Conservation (phyloP, 768 basidiomycete genomes). For the Myochromella boudieri region DNA sequence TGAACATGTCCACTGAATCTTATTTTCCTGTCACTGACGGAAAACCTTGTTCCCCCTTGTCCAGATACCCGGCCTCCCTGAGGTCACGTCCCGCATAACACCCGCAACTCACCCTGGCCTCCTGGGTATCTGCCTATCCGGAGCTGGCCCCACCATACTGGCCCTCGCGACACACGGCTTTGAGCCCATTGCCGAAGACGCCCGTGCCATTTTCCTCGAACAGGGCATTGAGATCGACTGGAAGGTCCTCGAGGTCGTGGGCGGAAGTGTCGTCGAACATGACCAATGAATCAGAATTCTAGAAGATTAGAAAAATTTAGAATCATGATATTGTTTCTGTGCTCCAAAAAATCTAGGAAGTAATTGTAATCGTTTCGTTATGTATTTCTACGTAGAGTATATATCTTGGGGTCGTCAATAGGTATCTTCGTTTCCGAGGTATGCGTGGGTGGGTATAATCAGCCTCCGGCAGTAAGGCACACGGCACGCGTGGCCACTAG, state of each 20-base stretch:
- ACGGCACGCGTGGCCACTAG: constrained; percentile 87
- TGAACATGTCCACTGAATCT: not conserved
- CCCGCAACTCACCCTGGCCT: constrained; percentile 91
- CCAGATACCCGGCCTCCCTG: constrained; percentile 96
- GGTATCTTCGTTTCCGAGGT: constrained; percentile 7
- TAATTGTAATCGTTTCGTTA: constrained; percentile 3
- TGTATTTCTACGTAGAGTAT: constrained; percentile 1
- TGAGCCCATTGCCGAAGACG: constrained; percentile 82
- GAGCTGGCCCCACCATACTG: constrained; percentile 96
- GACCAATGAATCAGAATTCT: constrained; percentile 7
- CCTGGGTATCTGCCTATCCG: constrained; percentile 95
- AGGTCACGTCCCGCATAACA: constrained; percentile 87
- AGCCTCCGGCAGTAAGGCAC: constrained; percentile 84
- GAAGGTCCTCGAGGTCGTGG: constrained; percentile 74
- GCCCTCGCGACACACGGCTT: constrained; percentile 88
- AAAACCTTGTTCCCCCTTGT: not conserved
- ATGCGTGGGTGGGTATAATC: constrained; percentile 19
- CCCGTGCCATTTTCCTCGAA: constrained; percentile 67
- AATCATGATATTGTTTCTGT: constrained; percentile 21
- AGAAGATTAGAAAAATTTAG: constrained; percentile 6
- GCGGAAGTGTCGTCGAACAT: constrained; percentile 38
- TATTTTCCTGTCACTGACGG: not conserved
- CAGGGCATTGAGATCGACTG: constrained; percentile 85
- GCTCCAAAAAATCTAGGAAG: too few relatives aligned
- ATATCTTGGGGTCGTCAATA: not conserved